Percentiles rank a stretch among this genome's conserved stretches.
phyloP scores from a whole-genome alignment of 805 yeast genomes.

The Ogataea corticis region DNA sequence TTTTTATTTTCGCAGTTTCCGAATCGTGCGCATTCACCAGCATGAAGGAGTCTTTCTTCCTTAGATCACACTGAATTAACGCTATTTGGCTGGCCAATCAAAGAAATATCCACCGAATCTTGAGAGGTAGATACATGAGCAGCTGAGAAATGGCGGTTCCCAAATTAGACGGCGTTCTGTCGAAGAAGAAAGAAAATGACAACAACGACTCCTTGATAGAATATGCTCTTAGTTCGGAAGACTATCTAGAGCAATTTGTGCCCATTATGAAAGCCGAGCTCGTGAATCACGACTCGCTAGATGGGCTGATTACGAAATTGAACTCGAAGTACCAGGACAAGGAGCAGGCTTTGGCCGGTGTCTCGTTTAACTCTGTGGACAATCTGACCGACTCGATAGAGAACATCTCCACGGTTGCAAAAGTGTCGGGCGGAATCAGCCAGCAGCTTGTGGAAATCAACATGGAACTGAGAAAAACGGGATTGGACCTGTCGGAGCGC shows the following conservation, averaged over 20 bases:
- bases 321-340: slow-evolving; percentile 58
- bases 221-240: slow-evolving; percentile 54
- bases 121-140: background rate
- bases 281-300: slow-evolving; percentile 47
- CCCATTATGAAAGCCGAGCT: slow-evolving; percentile 72
- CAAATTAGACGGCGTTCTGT: slow-evolving; percentile 3
- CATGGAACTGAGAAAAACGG: slow-evolving; percentile 59
- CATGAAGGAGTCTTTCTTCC: too few relatives aligned
- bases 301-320: slow-evolving; percentile 55
- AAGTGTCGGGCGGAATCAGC: slow-evolving; percentile 55
- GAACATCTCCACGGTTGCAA: slow-evolving; percentile 61
- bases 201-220: slow-evolving; percentile 28
- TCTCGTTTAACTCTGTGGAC: slow-evolving; percentile 62
- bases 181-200: slow-evolving; percentile 2
- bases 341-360: slow-evolving; percentile 60
- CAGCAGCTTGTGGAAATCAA: slow-evolving; percentile 58
- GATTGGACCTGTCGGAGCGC: slow-evolving; percentile 60
- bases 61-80: too few relatives aligned
- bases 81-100: too few relatives aligned
- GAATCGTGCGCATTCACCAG: too few relatives aligned
- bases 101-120: too few relatives aligned
- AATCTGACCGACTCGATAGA: slow-evolving; percentile 59
- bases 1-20: background rate
- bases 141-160: background rate
- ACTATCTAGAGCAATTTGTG: slow-evolving; percentile 76